These are phyloP conservation scores for Fusarium verrucosum DNA, from an alignment of 2,329 filamentous ascomycete genomes.

Conservation along the genomic window DNA sequence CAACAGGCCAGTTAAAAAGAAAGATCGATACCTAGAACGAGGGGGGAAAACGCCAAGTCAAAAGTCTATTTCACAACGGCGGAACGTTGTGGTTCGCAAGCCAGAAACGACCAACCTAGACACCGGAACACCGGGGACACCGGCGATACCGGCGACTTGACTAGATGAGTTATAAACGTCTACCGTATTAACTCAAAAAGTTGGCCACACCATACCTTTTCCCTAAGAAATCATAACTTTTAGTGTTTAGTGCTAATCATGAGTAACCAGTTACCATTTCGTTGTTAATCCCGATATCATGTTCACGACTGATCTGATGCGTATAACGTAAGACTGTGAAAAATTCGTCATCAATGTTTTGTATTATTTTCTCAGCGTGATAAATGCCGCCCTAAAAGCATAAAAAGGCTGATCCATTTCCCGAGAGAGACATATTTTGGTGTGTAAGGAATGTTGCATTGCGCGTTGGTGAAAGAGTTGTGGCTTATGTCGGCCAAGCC, in stretches of 20 bases:
- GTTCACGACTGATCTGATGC: too few species aligned
- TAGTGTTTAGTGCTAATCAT: too few species aligned
- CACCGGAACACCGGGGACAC: too few species aligned
- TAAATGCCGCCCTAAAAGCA: not conserved
- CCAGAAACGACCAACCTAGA: not conserved
- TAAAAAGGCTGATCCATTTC: constrained; percentile 11
- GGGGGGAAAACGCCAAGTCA: not conserved
- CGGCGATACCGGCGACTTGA: not conserved
- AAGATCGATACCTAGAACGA: not conserved
- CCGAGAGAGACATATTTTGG: not conserved
- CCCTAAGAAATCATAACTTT: too few species aligned
- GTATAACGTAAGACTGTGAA: not conserved
- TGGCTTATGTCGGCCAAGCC: constrained; percentile 21
- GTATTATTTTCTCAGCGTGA: not conserved
- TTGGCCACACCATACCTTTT: too few species aligned
- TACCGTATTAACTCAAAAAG: too few species aligned
- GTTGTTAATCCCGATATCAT: not conserved
- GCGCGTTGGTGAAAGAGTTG: constrained; percentile 19
- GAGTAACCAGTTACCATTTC: not conserved
- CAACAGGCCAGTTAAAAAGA: not conserved
- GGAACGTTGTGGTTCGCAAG: not conserved
- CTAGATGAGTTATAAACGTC: not conserved
- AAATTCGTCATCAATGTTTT: constrained; percentile 10
- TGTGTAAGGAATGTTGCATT: constrained; percentile 33
- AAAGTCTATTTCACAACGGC: not conserved